phyloP scores from a whole-genome alignment of 1,284 basidiomycete species.

The Rhizopogon parksii region DNA sequence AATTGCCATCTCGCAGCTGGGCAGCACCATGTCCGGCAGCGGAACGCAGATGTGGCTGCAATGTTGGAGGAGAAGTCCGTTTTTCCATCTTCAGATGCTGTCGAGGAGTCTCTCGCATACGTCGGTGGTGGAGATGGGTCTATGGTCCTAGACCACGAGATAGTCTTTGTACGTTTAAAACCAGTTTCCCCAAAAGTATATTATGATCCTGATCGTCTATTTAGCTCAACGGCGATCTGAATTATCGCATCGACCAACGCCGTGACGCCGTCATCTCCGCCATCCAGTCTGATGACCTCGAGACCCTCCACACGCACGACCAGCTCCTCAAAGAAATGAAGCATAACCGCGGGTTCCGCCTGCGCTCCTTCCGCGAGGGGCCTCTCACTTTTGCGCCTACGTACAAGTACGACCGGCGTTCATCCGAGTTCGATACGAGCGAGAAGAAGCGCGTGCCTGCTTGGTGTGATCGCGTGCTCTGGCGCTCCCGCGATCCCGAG shows the following conservation, averaged over 20 bases:
- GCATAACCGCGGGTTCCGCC: conserved; percentile 77
- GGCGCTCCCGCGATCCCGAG: conserved; percentile 54
- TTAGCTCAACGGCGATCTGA: conserved; percentile 76
- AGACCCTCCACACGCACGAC: conserved; percentile 70
- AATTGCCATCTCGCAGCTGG: conserved; percentile 97
- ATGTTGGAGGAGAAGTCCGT: conserved; percentile 79
- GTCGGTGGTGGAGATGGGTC: conserved; percentile 89
- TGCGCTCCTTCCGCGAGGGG: conserved; percentile 81
- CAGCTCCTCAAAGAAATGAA: conserved; percentile 88
- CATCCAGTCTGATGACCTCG: conserved; percentile 59
- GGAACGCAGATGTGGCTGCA: conserved; percentile 82
- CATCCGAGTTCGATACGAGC: conserved; percentile 77
- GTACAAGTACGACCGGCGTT: conserved; percentile 89
- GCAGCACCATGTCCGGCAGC: conserved; percentile 72
- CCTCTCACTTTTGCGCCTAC: conserved; percentile 81
- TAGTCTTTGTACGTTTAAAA: conserved; percentile 72
- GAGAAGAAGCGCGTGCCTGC: conserved; percentile 87
- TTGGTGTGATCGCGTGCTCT: conserved; percentile 95
- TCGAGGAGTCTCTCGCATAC: conserved; percentile 57
- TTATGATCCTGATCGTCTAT: background rate
- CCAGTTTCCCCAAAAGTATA: background rate
- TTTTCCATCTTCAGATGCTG: conserved; percentile 44
- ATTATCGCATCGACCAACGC: conserved; percentile 91
- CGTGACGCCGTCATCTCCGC: conserved; percentile 74
- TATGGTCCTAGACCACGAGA: conserved; percentile 92